Evolutionary conservation across 1,139 yeast genomes (phyloP).

Genomic region (Candida smagusa): DNA sequence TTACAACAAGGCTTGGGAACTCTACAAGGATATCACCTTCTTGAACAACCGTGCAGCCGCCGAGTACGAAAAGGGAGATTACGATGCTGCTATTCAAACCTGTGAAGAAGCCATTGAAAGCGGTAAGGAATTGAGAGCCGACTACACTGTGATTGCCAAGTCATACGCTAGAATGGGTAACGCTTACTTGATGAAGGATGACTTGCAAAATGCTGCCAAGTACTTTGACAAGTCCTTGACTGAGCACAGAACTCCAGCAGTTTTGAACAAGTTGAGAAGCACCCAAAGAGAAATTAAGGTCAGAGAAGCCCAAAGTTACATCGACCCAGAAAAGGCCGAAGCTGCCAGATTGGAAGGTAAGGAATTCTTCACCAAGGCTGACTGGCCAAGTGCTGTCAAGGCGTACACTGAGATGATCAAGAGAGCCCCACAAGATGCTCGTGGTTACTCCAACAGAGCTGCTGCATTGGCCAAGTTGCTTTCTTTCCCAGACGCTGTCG

Average conservation of each 20-base stretch:
- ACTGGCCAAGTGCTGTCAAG: slow-evolving; percentile 96
- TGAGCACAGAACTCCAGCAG: slow-evolving; percentile 96
- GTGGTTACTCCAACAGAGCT: slow-evolving; percentile 98
- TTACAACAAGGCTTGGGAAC: slow-evolving; percentile 85
- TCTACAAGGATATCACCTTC: slow-evolving; percentile 82
- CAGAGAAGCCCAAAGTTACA: slow-evolving; percentile 71
- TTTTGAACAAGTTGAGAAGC: slow-evolving; percentile 78
- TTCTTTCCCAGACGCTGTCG: slow-evolving; percentile 96
- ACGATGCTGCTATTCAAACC: slow-evolving; percentile 76
- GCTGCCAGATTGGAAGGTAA: slow-evolving; percentile 93
- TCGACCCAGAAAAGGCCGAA: slow-evolving; percentile 91
- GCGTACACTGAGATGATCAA: slow-evolving; percentile 93
- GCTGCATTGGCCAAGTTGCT: slow-evolving; percentile 92
- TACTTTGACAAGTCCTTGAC: slow-evolving; percentile 88
- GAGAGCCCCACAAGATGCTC: slow-evolving; percentile 93
- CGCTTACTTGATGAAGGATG: slow-evolving; percentile 70
- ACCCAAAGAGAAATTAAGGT: slow-evolving; percentile 84
- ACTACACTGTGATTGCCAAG: slow-evolving; percentile 87
- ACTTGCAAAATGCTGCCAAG: slow-evolving; percentile 70
- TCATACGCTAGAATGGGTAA: slow-evolving; percentile 91
- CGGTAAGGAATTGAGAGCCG: slow-evolving; percentile 88
- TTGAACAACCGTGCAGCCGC: slow-evolving; percentile 98
- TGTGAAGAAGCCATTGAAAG: slow-evolving; percentile 81
- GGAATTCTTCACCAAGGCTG: slow-evolving; percentile 81
- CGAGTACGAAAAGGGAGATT: slow-evolving; percentile 92